Base-by-base conservation (phyloP, 176 grass and related monocot species). In the Echinochloa phyllopogon region DNA sequence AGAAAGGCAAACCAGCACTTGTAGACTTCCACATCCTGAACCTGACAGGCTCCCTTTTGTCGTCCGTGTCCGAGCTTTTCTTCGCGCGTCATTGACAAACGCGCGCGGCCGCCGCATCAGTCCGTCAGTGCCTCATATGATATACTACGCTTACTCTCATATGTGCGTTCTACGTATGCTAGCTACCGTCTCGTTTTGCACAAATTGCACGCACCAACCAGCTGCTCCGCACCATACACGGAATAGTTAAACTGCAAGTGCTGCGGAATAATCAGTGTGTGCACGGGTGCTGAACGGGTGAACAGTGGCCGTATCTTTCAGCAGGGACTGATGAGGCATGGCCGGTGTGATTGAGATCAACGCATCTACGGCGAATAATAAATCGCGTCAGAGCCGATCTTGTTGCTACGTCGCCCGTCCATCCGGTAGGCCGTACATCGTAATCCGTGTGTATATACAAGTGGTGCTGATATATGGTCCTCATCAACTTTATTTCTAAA, bases 341-440 rank as follows among this genome's bases (percentile, higher is more conserved):
- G 63, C 48, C 86, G 0, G 64, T 16, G 62, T 50, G 71, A 44
- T 43, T 40, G 65, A 37, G 43, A 75, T 52, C 27, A 23, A 74
- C 1, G 37, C 49, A 6, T 42, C 29, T 2, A 21, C 5, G 57
- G 1, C 25, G 43, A 27, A 9, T 65, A 49, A 14, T 13, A 56
- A 56, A 23, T 36, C 72, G 49, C 23, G 62, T 55, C 48, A 18
- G 52, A 75, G 76, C 60, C 13, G 14, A 13, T 50, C 23, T 6
- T 27, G 42, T 44, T 65, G 27, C 23, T 14, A 21, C 52, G 65
- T 65, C 65, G 57, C 5, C 40, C 72, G 72, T 88, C 79, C 24
- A 42, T 39, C 3, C 20, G 83, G 83, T 89, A 75, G 88, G 63
- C 77, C 47, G 64, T 82, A 77, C 83, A 86, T 86, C 72, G 59